phyloP scores from a whole-genome alignment of 805 yeast genomes.

The Starmera amethionina region DNA sequence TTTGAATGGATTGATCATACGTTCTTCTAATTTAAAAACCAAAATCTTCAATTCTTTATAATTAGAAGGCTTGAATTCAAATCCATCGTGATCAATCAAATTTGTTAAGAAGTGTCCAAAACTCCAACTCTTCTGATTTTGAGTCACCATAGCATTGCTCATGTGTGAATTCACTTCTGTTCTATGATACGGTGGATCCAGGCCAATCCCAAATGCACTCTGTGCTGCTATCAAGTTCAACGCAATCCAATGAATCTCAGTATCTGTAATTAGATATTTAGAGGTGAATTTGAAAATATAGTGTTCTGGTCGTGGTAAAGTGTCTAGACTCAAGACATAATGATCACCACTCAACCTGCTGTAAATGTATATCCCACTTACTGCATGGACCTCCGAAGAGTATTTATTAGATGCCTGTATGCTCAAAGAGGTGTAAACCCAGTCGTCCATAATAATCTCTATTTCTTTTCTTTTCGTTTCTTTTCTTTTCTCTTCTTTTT shows the following conservation, averaged over 20 bases:
- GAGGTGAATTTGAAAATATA: constrained; percentile 9
- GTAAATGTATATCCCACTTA: constrained; percentile 15
- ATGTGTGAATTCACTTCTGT: neutral
- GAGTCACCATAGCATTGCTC: neutral
- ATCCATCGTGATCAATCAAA: constrained; percentile 6
- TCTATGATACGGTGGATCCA: no score
- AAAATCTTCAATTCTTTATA: constrained; percentile 6
- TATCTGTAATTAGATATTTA: constrained; percentile 4
- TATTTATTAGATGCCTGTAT: constrained; percentile 10
- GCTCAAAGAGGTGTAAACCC: constrained; percentile 18
- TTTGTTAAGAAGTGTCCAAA: neutral
- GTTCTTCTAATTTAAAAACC: constrained; percentile 8
- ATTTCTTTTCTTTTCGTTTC: no score
- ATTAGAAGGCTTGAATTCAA: constrained; percentile 11
- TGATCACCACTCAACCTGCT: constrained; percentile 6
- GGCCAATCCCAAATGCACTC: no score
- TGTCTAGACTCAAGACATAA: constrained; percentile 11
- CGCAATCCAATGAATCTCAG: constrained; percentile 12
- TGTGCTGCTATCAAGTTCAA: constrained; percentile 2
- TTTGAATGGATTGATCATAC: neutral
- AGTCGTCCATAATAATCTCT: neutral
- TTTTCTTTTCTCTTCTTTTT: no score
- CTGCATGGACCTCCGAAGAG: constrained; percentile 3
- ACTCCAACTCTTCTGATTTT: neutral
- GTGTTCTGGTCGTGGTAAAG: constrained; percentile 7